Evolutionary conservation across 306 rosid species (phyloP).

Genomic region (Rosa persica): DNA sequence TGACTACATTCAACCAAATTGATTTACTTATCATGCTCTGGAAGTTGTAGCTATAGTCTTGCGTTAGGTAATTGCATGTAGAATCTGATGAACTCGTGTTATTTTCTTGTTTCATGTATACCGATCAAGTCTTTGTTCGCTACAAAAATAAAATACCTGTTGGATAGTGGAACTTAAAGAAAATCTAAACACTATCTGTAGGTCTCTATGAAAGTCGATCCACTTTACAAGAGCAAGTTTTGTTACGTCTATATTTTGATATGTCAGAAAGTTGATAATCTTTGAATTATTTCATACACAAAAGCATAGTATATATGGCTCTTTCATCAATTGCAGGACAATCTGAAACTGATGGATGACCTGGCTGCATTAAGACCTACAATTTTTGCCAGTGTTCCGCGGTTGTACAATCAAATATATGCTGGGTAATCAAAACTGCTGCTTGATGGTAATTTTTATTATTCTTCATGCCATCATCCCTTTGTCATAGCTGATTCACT

Average conservation of each 20-base stretch:
- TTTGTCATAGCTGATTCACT: slow-evolving; percentile 19
- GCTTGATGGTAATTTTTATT: neutral
- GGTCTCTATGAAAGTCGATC: neutral
- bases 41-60: neutral
- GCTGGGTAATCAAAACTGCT: slow-evolving; percentile 61
- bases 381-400: slow-evolving; percentile 90
- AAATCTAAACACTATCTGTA: neutral
- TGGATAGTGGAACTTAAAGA: neutral
- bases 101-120: neutral
- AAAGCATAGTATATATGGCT: slow-evolving; percentile 20
- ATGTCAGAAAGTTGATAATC: neutral
- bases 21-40: neutral
- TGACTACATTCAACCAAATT: no score
- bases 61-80: neutral
- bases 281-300: slow-evolving; percentile 16
- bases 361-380: slow-evolving; percentile 84
- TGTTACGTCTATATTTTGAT: neutral
- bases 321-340: slow-evolving; percentile 61
- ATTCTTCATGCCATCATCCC: slow-evolving; percentile 12
- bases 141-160: neutral
- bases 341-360: slow-evolving; percentile 88
- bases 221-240: neutral
- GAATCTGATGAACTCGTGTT: neutral
- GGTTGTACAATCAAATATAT: slow-evolving; percentile 91
- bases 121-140: neutral